These are phyloP conservation scores for Penicillium cataractarum DNA, from an alignment of 495 filamentous ascomycete genomes.

Conservation along the genomic window DNA sequence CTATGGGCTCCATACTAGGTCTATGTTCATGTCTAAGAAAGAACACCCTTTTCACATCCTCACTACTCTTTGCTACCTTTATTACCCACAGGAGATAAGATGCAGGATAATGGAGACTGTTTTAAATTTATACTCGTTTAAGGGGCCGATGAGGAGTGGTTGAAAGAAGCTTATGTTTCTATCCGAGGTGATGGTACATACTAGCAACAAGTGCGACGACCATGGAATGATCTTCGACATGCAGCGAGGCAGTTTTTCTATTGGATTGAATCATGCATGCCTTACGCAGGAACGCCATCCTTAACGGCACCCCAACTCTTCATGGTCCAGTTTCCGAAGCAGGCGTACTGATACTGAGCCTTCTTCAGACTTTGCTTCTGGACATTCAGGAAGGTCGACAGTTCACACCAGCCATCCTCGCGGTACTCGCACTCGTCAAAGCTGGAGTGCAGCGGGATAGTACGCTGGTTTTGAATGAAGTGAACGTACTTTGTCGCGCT, in stretches of 20 bases:
- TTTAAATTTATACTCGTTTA: too few species aligned
- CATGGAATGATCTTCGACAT: not conserved
- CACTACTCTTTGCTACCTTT: too few species aligned
- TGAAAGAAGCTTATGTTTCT: not conserved
- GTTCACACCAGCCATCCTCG: conserved; percentile 68
- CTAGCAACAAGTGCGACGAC: not conserved
- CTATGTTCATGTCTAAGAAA: too few species aligned
- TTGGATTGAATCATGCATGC: not conserved
- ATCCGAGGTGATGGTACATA: not conserved
- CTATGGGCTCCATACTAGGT: too few species aligned
- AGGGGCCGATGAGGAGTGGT: not conserved
- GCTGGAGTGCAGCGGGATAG: conserved; percentile 59
- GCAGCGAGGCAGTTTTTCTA: not conserved
- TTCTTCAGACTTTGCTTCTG: conserved; percentile 47
- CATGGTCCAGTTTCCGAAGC: conserved; percentile 35
- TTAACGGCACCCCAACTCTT: conserved; percentile 18
- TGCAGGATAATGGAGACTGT: too few species aligned
- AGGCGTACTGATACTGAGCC: conserved; percentile 57
- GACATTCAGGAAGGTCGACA: conserved; percentile 56
- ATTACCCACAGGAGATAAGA: too few species aligned
- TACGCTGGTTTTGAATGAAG: conserved; percentile 67
- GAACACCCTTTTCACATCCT: too few species aligned
- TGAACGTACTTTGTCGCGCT: conserved; percentile 60
- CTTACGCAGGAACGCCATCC: conserved; percentile 25
- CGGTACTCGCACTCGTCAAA: conserved; percentile 59